Base-by-base conservation (phyloP, 1,139 yeast species). In the Yamadazyma diospyri region DNA sequence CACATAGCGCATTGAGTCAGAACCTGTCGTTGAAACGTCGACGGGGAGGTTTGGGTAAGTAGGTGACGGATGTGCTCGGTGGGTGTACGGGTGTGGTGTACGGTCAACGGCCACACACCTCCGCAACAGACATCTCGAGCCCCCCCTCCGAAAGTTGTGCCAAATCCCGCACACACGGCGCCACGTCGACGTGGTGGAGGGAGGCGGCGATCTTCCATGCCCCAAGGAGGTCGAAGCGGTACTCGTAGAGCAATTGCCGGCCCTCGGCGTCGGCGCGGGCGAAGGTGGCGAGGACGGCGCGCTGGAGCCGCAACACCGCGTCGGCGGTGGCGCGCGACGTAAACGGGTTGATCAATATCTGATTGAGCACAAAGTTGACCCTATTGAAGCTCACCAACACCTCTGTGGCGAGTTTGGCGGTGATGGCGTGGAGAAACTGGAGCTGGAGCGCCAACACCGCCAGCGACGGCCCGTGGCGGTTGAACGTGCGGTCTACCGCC, bases 211-310 rank as follows among this genome's bases (percentile, higher is more conserved):
- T 27, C 18, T 30, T 37, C 65, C 67, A 64, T 2, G 56, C 48
- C 4, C 55, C 67, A 22, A 64, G 34, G 5, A 64, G 50, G 40
- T 68, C 74, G 35, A 50, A 62, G 28, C 51, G 47, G 42, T 65
- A 64, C n/a, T 47, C 47, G 22, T 48, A 41, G 2, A 64, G 25
- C 3, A 63, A 39, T 4, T 29, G 31, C 4, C 34, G 26, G 2
- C 52, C 55, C 10, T 53, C 51, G 3, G 25, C 16, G 15, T 53
- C 55, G 5, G 40, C 45, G 1, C 38, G 25, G 4, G 30, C 23
- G 6, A 36, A 32, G 8, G 32, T 19, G 2, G 25, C 24, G 2
- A 58, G 33, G 5, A 59, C 40, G 0, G 28, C 28, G 1, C 34
- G 16, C 33, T 59, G 63, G 0, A 54, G 43, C 2, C 36, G 32